phyloP scores from a whole-genome alignment of 345 rosid genomes.

The Pseudoturritis turrita region DNA sequence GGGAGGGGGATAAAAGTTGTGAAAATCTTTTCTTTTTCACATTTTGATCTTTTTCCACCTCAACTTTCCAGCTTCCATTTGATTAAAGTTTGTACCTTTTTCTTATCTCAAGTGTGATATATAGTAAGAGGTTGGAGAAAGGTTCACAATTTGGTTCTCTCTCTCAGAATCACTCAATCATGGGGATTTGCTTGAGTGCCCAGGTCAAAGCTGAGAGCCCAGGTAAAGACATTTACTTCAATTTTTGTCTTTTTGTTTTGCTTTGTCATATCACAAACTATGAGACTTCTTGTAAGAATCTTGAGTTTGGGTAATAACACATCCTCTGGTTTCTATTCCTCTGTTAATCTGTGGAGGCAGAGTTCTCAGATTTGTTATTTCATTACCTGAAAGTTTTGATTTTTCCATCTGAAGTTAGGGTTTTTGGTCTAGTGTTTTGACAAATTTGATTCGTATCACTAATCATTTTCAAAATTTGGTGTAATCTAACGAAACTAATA shows the following conservation, averaged over 20 bases:
- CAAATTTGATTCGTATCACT: not conserved
- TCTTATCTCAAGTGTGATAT: constrained; percentile 34
- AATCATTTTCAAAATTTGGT: not conserved
- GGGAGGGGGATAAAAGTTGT: not conserved
- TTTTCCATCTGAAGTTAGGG: not conserved
- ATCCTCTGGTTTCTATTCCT: not conserved
- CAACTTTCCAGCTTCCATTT: constrained; percentile 14
- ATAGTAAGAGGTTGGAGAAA: constrained; percentile 27
- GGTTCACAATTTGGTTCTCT: constrained; percentile 22
- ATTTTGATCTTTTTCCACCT: constrained; percentile 30
- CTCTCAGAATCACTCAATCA: constrained; percentile 25
- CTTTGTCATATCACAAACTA: not conserved
- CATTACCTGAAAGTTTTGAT: not conserved
- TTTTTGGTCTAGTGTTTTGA: not conserved
- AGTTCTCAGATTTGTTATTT: constrained; percentile 10
- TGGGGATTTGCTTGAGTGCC: constrained; percentile 93
- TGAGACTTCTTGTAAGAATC: not conserved
- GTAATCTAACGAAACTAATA: not conserved
- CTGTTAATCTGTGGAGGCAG: constrained; percentile 22
- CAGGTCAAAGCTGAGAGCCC: constrained; percentile 86
- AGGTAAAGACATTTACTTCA: constrained; percentile 41
- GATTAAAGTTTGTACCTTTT: constrained; percentile 15
- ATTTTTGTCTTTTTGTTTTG: not conserved
- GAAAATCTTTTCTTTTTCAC: constrained; percentile 24
- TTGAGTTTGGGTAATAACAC: not conserved